Evolutionary conservation across 2,329 filamentous ascomycete species (phyloP).

Genomic region (Leptodontidium sp.): DNA sequence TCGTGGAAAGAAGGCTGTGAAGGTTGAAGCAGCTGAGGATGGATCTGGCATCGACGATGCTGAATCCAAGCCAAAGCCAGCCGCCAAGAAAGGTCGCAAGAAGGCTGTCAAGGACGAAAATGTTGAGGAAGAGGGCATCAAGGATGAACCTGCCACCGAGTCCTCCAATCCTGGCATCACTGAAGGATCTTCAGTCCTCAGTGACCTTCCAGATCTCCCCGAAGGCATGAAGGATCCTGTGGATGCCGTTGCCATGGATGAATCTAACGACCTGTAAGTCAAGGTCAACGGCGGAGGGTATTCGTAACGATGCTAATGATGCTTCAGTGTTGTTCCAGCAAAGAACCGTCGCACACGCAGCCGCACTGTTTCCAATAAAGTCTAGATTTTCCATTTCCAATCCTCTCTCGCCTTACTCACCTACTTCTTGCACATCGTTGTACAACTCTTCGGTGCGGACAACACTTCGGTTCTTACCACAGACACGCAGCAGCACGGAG

Average conservation of each 20-base stretch:
- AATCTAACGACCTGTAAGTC: conserved; percentile 12
- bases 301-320: not conserved
- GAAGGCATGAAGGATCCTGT: not conserved
- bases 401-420: not conserved
- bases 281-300: not conserved
- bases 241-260: not conserved
- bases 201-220: not conserved
- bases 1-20: conserved; percentile 33
- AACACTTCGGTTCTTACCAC: too few relatives aligned
- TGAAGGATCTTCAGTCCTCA: conserved; percentile 12
- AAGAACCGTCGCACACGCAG: conserved; percentile 14
- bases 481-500: not conserved
- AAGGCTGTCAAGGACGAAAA: conserved; percentile 32
- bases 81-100: conserved; percentile 37
- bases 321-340: not conserved
- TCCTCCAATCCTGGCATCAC: conserved; percentile 18
- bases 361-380: conserved; percentile 14
- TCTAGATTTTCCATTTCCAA: not conserved
- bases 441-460: not conserved
- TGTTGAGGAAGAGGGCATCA: conserved; percentile 16
- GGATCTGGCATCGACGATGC: conserved; percentile 3
- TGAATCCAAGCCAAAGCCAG: conserved; percentile 5
- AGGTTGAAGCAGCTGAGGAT: conserved; percentile 32
- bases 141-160: conserved; percentile 12
- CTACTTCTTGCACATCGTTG: not conserved